Evolutionary conservation across 306 rosid species (phyloP), one percentile per base, ranked within the genome.

Genomic region (Amphicarpaea edgeworthii): DNA sequence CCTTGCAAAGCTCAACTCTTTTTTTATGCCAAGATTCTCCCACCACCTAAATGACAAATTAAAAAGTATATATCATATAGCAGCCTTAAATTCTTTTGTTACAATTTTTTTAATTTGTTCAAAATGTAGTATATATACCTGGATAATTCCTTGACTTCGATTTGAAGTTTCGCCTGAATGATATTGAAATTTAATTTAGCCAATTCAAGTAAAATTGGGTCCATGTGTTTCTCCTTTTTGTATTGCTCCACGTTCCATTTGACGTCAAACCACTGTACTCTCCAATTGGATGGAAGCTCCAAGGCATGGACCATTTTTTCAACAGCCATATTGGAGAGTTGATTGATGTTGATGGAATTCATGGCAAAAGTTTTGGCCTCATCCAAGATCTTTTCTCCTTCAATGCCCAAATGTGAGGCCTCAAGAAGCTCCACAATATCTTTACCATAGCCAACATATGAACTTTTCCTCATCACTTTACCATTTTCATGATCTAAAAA

Each of bases 251-350:
- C 70, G 7, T 89, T 85, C 91, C 94, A 82, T 83, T 64, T 82
- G 1, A 89, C 86, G 0, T 89, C 84, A 63, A 87, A 91, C 97
- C 94, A 91, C 4, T 50, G 49, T 1, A 87, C 88, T 72, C 97
- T 84, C 89, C 88, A 78, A 19, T 85, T 87, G 4, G 81, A 77
- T 0, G 97, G 82, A 75, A 86, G 73, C 63, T 87, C 86, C 84
- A 89, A 54, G 2, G 83, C 84, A 80, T 78, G 91, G 41, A 9
- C 70, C 80, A 82, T 80, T 75, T 28, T 50, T 20, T 86, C 50
- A 51, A 4, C 15, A 69, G 24, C 41, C 1, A 5, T 0, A 11
- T 32, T 11, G 5, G 14, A 11, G 15, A 2, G 1, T 0, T 30
- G 7, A 5, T 79, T 20, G 5, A 10, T 41, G 2, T 34, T 80